A percentile compares a stretch with the other conserved stretches of the same genome.
These are phyloP conservation scores for Trichoderma brevicompactum DNA, from an alignment of 2,329 filamentous ascomycete genomes.

Conservation along the genomic window DNA sequence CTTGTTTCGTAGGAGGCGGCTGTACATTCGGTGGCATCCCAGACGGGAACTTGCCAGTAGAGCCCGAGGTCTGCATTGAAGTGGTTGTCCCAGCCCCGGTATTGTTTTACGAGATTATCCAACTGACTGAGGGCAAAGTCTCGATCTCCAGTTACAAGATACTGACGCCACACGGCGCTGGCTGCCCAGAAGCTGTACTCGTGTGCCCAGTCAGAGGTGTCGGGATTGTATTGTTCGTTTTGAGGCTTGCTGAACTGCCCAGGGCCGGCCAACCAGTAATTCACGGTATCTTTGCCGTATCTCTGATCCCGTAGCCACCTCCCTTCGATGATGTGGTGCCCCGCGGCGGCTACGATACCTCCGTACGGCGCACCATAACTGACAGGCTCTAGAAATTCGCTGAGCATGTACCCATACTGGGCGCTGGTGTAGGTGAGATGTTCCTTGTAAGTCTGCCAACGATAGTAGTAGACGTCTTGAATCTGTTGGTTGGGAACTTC, in stretches of 20 bases:
- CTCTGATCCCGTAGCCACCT: not conserved
- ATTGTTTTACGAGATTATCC: slow-evolving; percentile 11
- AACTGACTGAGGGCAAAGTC: not conserved
- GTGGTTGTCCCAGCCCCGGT: not conserved
- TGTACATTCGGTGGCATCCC: not conserved
- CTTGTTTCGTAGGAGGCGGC: not conserved
- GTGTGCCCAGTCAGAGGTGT: slow-evolving; percentile 11
- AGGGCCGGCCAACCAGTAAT: slow-evolving; percentile 4
- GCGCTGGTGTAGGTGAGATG: not conserved
- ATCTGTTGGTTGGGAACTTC: not conserved
- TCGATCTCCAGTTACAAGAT: slow-evolving; percentile 4
- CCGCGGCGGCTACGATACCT: not conserved
- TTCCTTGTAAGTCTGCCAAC: slow-evolving; percentile 2
- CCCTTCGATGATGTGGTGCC: slow-evolving; percentile 3
- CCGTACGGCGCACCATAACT: not conserved
- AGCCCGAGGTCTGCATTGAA: not conserved
- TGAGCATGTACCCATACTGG: slow-evolving; percentile 8
- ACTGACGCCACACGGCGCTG: slow-evolving; percentile 9
- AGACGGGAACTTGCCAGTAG: not conserved
- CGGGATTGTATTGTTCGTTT: not conserved
- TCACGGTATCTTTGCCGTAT: not conserved
- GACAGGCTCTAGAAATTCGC: slow-evolving; percentile 2
- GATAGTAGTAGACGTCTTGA: not conserved
- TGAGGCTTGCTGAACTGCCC: slow-evolving; percentile 1
- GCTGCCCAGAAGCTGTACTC: slow-evolving; percentile 15